Conservation (phyloP, 768 basidiomycete species). For the Tephrocybe sp. region DNA sequence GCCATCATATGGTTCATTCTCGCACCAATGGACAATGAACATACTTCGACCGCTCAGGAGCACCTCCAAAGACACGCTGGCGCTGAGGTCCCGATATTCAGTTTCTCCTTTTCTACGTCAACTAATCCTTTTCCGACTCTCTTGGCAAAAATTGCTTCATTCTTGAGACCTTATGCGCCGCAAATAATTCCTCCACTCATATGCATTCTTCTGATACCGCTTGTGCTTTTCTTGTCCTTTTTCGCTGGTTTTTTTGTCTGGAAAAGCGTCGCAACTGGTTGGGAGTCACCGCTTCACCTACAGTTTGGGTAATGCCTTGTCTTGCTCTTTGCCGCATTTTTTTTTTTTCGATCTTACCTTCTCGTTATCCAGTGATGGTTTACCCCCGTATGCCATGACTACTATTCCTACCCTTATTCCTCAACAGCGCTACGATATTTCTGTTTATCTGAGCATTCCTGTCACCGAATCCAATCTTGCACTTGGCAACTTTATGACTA, state of each 20-base stretch:
- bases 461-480: slow-evolving; percentile 62
- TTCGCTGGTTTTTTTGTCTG: slow-evolving; percentile 75
- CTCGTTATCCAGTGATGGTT: slow-evolving; percentile 49
- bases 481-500: slow-evolving; percentile 85
- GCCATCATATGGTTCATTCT: slow-evolving; percentile 4
- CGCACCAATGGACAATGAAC: slow-evolving; percentile 16
- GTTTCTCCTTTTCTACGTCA: slow-evolving; percentile 11
- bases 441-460: slow-evolving; percentile 64
- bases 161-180: slow-evolving; percentile 53
- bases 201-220: slow-evolving; percentile 58
- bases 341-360: neutral
- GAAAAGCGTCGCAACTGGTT: slow-evolving; percentile 65
- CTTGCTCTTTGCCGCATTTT: neutral
- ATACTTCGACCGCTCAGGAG: slow-evolving; percentile 16
- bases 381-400: slow-evolving; percentile 59
- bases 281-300: slow-evolving; percentile 66
- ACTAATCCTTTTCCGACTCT: slow-evolving; percentile 12
- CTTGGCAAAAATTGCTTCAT: slow-evolving; percentile 22
- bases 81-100: slow-evolving; percentile 9
- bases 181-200: slow-evolving; percentile 65
- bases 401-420: slow-evolving; percentile 48
- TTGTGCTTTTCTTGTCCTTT: slow-evolving; percentile 56
- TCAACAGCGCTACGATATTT: slow-evolving; percentile 74
- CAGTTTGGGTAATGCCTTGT: slow-evolving; percentile 66
- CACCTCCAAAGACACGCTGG: slow-evolving; percentile 2